Evolutionary conservation across 257 asterid species (phyloP).

Genomic region (Phtheirospermum japonicum): DNA sequence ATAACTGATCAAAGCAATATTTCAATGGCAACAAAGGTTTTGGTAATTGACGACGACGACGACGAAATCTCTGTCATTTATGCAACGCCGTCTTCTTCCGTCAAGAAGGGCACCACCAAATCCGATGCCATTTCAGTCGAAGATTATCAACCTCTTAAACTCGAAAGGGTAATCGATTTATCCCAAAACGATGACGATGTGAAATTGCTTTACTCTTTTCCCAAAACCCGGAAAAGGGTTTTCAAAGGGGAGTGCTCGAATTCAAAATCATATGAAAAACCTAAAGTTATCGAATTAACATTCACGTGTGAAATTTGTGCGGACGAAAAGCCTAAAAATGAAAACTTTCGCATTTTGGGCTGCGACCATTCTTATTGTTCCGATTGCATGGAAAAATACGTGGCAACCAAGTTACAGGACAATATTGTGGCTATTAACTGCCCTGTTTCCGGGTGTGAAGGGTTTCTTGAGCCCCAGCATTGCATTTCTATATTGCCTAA

Average conservation of each 20-base stretch:
- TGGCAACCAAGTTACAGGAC: constrained; percentile 36
- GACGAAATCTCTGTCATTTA: constrained; percentile 31
- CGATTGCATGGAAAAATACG: constrained; percentile 43
- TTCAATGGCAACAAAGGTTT: constrained; percentile 28
- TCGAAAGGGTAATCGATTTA: constrained; percentile 28
- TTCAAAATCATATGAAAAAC: constrained; percentile 50
- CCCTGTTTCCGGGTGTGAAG: constrained; percentile 51
- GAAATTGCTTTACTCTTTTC: constrained; percentile 9
- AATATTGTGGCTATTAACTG: constrained; percentile 38
- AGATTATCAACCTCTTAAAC: neutral
- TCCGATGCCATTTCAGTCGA: constrained; percentile 42
- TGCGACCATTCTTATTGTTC: constrained; percentile 52
- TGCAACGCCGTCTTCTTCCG: constrained; percentile 10
- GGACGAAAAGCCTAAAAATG: constrained; percentile 38
- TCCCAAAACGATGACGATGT: constrained; percentile 31
- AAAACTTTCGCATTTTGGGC: constrained; percentile 34
- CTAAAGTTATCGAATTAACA: constrained; percentile 17
- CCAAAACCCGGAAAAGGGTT: constrained; percentile 13
- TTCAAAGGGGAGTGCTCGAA: constrained; percentile 50
- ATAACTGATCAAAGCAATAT: neutral
- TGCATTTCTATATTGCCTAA: constrained; percentile 46
- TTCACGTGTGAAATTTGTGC: constrained; percentile 58
- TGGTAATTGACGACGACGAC: constrained; percentile 25
- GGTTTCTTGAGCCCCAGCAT: constrained; percentile 49
- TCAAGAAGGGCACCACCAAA: constrained; percentile 30